phyloP scores from a whole-genome alignment of 805 yeast species.

The Spathaspora arborariae region DNA sequence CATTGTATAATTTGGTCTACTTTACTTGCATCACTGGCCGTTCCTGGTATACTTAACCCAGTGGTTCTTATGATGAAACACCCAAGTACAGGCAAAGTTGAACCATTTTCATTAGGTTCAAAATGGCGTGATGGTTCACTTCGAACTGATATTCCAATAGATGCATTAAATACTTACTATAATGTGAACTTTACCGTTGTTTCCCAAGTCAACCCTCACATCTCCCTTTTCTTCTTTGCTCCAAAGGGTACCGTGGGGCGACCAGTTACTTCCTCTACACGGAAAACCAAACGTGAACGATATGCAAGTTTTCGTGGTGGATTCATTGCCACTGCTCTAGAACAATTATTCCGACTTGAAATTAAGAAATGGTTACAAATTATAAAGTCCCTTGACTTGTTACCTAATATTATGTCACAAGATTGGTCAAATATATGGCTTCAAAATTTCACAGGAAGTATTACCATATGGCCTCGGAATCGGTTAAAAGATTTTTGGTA shows the following conservation, averaged over 20 bases:
- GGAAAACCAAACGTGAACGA: slow-evolving; percentile 32
- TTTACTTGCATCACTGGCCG: slow-evolving; percentile 73
- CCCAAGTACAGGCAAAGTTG: slow-evolving; percentile 33
- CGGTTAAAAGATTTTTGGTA: slow-evolving; percentile 55
- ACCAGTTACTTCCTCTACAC: slow-evolving; percentile 58
- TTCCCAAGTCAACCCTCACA: slow-evolving; percentile 82
- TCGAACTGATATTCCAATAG: slow-evolving; percentile 75
- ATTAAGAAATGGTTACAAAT: slow-evolving; percentile 74
- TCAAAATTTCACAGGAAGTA: slow-evolving; percentile 70
- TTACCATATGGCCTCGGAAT: slow-evolving; percentile 74
- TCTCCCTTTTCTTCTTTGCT: slow-evolving; percentile 68
- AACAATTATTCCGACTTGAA: slow-evolving; percentile 67
- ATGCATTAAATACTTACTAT: slow-evolving; percentile 67
- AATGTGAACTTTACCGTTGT: slow-evolving; percentile 75
- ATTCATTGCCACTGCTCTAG: slow-evolving; percentile 66
- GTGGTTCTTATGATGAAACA: slow-evolving; percentile 73
- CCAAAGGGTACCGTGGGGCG: slow-evolving; percentile 79
- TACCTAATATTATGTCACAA: slow-evolving; percentile 67
- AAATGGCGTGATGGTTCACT: slow-evolving; percentile 79
- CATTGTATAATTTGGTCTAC: slow-evolving; percentile 81
- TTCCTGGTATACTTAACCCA: slow-evolving; percentile 78
- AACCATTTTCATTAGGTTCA: slow-evolving; percentile 70
- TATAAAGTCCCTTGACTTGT: slow-evolving; percentile 57
- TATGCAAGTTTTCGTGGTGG: slow-evolving; percentile 64
- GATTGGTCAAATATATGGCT: slow-evolving; percentile 80